Evolutionary conservation across 345 rosid species (phyloP).

Genomic region (Eucalyptus erythrocorys): DNA sequence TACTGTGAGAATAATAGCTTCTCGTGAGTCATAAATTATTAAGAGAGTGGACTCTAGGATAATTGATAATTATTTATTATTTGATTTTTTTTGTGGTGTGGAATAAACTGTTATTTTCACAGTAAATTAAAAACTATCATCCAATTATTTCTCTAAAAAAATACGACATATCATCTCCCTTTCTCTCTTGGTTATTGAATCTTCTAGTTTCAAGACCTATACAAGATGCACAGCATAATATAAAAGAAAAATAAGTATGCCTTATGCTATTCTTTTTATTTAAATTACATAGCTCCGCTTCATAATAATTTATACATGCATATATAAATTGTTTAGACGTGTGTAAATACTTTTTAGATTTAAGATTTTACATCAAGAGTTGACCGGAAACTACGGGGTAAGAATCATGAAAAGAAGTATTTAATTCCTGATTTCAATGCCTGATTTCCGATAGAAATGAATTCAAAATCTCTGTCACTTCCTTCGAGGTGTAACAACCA

Average conservation of each 20-base stretch:
- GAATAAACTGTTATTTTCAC: fast-evolving
- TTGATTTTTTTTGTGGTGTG: too few species aligned
- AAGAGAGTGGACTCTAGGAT: fast-evolving
- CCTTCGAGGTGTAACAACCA: not conserved
- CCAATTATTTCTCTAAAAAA: not conserved
- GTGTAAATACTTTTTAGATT: not conserved
- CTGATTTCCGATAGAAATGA: not conserved
- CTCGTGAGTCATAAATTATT: too few species aligned
- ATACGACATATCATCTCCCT: not conserved
- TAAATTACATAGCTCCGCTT: not conserved
- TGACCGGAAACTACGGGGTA: fast-evolving
- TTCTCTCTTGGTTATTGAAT: not conserved
- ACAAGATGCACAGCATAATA: not conserved
- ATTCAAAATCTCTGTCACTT: not conserved
- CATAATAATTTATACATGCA: not conserved
- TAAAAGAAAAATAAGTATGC: not conserved
- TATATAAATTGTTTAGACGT: not conserved
- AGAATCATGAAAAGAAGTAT: not conserved
- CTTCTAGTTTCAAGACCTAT: not conserved
- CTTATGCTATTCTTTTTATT: not conserved
- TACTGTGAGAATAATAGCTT: fast-evolving
- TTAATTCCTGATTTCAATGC: not conserved
- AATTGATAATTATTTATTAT: fast-evolving
- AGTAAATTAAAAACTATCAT: fast-evolving
- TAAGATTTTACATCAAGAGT: not conserved